These are phyloP conservation scores for Chaetomium globosum DNA, from an alignment of 2,329 filamentous ascomycete species.

Conservation along the genomic window DNA sequence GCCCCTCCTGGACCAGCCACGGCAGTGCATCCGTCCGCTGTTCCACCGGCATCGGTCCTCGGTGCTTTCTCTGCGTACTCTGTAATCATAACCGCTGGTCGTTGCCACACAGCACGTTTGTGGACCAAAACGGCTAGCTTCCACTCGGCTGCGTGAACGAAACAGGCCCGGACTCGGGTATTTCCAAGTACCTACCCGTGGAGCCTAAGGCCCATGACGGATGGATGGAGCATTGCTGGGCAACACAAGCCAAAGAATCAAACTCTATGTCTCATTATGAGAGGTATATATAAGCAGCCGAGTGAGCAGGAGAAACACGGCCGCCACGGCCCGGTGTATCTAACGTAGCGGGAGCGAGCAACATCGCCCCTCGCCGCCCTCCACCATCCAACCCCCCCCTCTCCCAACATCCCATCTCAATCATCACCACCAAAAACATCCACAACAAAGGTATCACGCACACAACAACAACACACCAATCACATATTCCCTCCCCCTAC, in stretches of 20 bases:
- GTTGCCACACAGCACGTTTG: no score
- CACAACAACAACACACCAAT: background rate
- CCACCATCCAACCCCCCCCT: background rate
- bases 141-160: no score
- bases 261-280: slow-evolving; percentile 21
- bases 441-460: background rate
- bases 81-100: no score
- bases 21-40: no score
- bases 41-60: no score
- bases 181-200: no score
- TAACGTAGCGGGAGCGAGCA: background rate
- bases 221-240: no score
- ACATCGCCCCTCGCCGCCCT: background rate
- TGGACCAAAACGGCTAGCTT: no score
- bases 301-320: slow-evolving; percentile 5
- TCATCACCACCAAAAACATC: background rate
- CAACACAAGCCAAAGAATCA: background rate
- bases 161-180: no score
- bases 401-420: background rate
- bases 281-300: slow-evolving; percentile 13
- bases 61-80: no score
- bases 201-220: no score
- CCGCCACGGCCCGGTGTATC: background rate
- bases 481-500: background rate
- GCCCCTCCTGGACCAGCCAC: no score